These are phyloP conservation scores for Ustilago hordei DNA, from an alignment of 1,284 basidiomycete genomes.

Conservation along the genomic window DNA sequence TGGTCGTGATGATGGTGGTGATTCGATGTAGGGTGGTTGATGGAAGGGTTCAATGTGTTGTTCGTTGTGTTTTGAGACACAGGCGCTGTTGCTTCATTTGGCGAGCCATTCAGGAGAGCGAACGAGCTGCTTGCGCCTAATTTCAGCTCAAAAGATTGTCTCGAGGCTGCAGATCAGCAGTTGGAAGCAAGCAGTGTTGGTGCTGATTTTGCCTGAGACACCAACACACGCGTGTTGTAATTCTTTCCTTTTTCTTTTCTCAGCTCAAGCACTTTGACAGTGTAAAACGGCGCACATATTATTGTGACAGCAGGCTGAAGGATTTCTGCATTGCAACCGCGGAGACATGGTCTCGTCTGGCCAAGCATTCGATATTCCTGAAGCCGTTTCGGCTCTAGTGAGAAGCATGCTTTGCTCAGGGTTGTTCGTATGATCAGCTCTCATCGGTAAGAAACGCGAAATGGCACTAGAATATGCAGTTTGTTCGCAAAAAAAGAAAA, in stretches of 20 bases:
- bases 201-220: conserved; percentile 9
- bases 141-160: neutral
- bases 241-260: conserved; percentile 7
- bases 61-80: conserved; percentile 5
- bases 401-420: no score
- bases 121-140: conserved; percentile 5
- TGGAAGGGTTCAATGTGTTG: neutral
- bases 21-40: neutral
- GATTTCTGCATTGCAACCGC: neutral
- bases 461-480: neutral
- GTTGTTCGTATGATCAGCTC: neutral
- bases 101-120: conserved; percentile 7
- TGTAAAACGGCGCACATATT: neutral
- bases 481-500: neutral
- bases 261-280: neutral
- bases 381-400: neutral
- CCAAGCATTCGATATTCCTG: neutral
- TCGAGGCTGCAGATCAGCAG: neutral
- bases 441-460: neutral
- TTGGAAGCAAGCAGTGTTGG: neutral
- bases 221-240: conserved; percentile 15
- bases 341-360: neutral
- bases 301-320: no score
- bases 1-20: neutral
- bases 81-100: conserved; percentile 4